Base-by-base conservation (phyloP, 1,139 yeast species). In the Yarrowia galli region DNA sequence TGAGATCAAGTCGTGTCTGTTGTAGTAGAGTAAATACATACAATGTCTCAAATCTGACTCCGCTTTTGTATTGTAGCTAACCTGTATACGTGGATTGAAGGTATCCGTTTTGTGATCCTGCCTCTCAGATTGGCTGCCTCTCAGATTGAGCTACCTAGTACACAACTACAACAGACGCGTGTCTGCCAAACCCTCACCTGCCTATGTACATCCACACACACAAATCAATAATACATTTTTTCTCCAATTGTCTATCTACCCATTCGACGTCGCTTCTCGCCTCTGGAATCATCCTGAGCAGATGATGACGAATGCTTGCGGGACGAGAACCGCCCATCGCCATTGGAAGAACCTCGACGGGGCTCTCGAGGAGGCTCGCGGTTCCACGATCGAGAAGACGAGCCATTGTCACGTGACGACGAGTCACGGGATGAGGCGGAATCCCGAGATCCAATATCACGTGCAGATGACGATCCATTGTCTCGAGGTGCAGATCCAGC, bases 331-430 rank as follows among this genome's bases (percentile, higher is more conserved):
- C 51, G 64, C 8, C 56, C 56, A 8, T 53, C 45, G 1, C 45
- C 60, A 18, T 53, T 53, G 16, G 53, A 48, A 10, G 53, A 48
- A 3, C 51, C 51, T 13, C 49, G 25, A 12, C 63, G 38, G 9
- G 64, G 64, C 10, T 58, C 64, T 32, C 64, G n/a, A 10, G 64
- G 64, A 18, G 64, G 64, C 32, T 58, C 64, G 12, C 64, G 6
- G 32, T 7, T 38, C 46, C 61, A 40, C 4, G 35, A 23, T 3
- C 46, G 46, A 8, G 45, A 53, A 3, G 38, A 32, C 35, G 42
- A 20, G n/a, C 56, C 56, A 12, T 9, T 38, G 32, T 36, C 61
- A 1, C 46, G 35, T 2, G 46, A 38, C 32, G 49, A 5, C n/a
- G 18, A 1, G 9, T 38, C 36, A 12, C 36, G 42, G n/a, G 36